Percentiles rank a stretch among this genome's conserved stretches.
These are phyloP conservation scores for Coemansia guatemalensis DNA, from an alignment of 192 early-diverging fungal species.

Conservation along the genomic window DNA sequence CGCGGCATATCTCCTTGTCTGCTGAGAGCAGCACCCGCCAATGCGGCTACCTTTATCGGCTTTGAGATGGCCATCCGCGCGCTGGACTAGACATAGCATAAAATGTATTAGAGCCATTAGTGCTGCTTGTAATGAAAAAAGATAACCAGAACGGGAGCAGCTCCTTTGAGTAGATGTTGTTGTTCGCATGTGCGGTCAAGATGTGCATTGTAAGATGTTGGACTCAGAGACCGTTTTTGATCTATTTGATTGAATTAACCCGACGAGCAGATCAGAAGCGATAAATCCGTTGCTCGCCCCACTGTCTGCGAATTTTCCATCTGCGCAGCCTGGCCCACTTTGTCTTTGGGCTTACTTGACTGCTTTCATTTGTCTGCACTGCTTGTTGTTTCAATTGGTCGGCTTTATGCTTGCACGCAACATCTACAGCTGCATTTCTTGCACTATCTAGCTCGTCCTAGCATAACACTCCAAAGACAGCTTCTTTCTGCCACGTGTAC, in stretches of 20 bases:
- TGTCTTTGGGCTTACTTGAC: background rate
- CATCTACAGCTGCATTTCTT: background rate
- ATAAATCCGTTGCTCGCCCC: background rate
- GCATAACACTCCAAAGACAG: background rate
- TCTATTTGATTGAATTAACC: background rate
- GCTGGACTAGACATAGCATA: conserved; percentile 16
- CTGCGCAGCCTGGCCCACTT: background rate
- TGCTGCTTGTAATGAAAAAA: background rate
- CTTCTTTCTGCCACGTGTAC: background rate
- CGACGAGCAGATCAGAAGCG: background rate
- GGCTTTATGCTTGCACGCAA: background rate
- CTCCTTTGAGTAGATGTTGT: too few relatives aligned
- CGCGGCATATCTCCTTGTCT: conserved; percentile 81
- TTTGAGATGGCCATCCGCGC: conserved; percentile 72
- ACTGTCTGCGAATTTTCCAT: background rate
- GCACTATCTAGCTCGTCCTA: background rate
- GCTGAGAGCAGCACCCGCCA: conserved; percentile 90
- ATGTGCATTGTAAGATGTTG: too few relatives aligned
- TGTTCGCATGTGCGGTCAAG: too few relatives aligned
- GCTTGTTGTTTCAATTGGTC: background rate
- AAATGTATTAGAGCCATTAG: background rate
- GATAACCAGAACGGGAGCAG: background rate
- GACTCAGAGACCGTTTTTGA: background rate
- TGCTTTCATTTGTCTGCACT: background rate
- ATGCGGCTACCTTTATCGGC: conserved; percentile 91